These are phyloP conservation scores for Cyclostephanos invisitatus DNA, from an alignment of 108 stramenopile species.

Conservation along the genomic window DNA sequence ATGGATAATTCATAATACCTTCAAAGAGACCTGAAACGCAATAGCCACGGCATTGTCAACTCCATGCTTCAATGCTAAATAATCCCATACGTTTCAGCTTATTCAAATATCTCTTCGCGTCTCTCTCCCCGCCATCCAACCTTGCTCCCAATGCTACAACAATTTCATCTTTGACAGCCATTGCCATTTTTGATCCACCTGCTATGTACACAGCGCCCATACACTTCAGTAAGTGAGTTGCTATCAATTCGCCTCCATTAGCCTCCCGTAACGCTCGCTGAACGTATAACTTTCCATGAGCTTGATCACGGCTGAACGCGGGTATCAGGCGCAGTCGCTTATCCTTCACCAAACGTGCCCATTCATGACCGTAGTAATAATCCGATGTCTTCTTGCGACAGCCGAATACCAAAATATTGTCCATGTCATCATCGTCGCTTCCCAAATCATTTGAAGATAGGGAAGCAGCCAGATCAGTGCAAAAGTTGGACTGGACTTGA, in stretches of 20 bases:
- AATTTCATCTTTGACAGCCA: conserved; percentile 76
- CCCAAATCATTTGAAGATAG: neutral
- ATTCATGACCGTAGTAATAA: conserved; percentile 78
- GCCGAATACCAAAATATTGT: conserved; percentile 78
- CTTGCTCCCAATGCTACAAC: conserved; percentile 51
- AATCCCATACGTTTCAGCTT: conserved; percentile 49
- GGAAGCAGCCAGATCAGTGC: neutral
- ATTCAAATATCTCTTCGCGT: conserved; percentile 47
- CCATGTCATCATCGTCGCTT: conserved; percentile 23
- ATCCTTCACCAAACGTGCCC: conserved; percentile 41
- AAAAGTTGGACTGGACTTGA: neutral
- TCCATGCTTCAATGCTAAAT: conserved; percentile 82
- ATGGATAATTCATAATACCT: neutral
- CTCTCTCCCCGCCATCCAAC: conserved; percentile 45
- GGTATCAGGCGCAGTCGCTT: conserved; percentile 52
- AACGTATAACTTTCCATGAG: conserved; percentile 71
- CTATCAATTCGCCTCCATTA: conserved; percentile 54
- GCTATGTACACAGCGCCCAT: conserved; percentile 80
- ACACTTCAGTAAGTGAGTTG: conserved; percentile 58
- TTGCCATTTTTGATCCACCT: conserved; percentile 85
- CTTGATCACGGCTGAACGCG: conserved; percentile 80
- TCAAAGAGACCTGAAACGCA: neutral
- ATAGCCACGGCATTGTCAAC: conserved; percentile 20
- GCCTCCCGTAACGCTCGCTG: conserved; percentile 70
- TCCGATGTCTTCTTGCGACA: conserved; percentile 68